Conservation (phyloP, 2,329 filamentous ascomycete species). For the Monosporascus sp. region DNA sequence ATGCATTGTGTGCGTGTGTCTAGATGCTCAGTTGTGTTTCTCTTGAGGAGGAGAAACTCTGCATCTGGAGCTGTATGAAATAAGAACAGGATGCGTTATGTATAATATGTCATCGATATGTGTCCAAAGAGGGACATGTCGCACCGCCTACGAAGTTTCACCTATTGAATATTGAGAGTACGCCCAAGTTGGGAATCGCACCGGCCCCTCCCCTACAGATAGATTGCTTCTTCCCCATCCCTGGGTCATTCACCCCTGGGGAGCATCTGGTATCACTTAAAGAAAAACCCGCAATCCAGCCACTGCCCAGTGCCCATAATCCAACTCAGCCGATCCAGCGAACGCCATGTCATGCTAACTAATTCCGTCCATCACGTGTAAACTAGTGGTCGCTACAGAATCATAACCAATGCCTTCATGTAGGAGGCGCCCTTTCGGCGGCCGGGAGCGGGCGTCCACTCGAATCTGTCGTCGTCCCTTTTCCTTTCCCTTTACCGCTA, state of each 20-base stretch:
- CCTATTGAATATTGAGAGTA: not conserved
- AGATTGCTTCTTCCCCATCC: no score
- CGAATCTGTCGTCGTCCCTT: slow-evolving; percentile 39
- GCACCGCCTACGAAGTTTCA: not conserved
- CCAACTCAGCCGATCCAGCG: not conserved
- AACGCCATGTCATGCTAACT: slow-evolving; percentile 16
- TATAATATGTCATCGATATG: not conserved
- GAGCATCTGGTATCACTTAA: slow-evolving; percentile 24
- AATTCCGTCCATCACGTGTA: slow-evolving; percentile 1
- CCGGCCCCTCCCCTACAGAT: no score
- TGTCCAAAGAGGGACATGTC: not conserved
- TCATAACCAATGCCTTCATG: slow-evolving; percentile 21
- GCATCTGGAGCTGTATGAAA: not conserved
- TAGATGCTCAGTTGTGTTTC: not conserved
- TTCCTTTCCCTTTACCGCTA: slow-evolving; percentile 38
- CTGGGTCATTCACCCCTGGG: no score
- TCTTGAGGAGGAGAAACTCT: not conserved
- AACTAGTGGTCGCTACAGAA: slow-evolving; percentile 29
- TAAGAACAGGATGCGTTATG: not conserved
- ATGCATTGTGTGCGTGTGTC: not conserved
- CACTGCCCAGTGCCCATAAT: slow-evolving; percentile 12
- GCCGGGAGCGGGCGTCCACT: slow-evolving; percentile 47
- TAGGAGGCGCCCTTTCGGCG: slow-evolving; percentile 45
- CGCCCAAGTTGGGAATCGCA: not conserved
- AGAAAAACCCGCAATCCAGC: slow-evolving; percentile 1